Evolutionary conservation across 768 basidiomycete genomes (phyloP).

Genomic region (Russula earlei): DNA sequence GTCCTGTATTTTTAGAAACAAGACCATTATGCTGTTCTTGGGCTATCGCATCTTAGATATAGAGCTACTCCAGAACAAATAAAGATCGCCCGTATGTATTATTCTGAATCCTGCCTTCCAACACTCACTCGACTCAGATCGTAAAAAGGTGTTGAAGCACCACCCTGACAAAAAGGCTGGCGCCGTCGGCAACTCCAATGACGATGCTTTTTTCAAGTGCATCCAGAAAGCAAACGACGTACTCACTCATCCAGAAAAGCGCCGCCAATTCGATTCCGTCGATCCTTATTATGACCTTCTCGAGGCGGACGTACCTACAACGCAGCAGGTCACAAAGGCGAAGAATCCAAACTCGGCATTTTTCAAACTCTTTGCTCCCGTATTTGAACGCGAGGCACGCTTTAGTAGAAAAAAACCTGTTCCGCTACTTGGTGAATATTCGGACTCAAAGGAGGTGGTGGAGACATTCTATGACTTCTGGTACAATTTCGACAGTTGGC

Average conservation of each 20-base stretch:
- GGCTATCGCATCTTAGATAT: conserved; percentile 83
- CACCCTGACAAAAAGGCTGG: conserved; percentile 92
- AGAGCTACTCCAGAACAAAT: conserved; percentile 86
- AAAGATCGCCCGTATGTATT: conserved; percentile 89
- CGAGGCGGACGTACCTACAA: conserved; percentile 70
- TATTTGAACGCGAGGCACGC: conserved; percentile 85
- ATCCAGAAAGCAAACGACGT: conserved; percentile 98
- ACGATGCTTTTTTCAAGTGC: conserved; percentile 99
- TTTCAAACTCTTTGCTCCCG: conserved; percentile 64
- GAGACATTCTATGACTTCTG: conserved; percentile 97
- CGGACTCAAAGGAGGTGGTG: conserved; percentile 71
- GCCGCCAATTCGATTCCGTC: conserved; percentile 94
- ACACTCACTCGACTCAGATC: conserved; percentile 43
- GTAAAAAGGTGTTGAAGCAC: conserved; percentile 95
- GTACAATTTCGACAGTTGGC: conserved; percentile 99
- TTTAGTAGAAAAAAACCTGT: conserved; percentile 85
- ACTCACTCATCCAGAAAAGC: conserved; percentile 75
- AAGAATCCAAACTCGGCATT: conserved; percentile 49
- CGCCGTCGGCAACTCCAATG: conserved; percentile 71
- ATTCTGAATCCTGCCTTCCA: conserved; percentile 19
- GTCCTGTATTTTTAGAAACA: conserved; percentile 59
- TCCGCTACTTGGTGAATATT: conserved; percentile 61
- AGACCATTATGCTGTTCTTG: conserved; percentile 96
- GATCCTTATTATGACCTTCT: conserved; percentile 68
- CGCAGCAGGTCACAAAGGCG: conserved; percentile 44